Evolutionary conservation across 352 stramenopile species (phyloP), one percentile per base, ranked within the genome.

Genomic region (Elongisporangium undulatum): DNA sequence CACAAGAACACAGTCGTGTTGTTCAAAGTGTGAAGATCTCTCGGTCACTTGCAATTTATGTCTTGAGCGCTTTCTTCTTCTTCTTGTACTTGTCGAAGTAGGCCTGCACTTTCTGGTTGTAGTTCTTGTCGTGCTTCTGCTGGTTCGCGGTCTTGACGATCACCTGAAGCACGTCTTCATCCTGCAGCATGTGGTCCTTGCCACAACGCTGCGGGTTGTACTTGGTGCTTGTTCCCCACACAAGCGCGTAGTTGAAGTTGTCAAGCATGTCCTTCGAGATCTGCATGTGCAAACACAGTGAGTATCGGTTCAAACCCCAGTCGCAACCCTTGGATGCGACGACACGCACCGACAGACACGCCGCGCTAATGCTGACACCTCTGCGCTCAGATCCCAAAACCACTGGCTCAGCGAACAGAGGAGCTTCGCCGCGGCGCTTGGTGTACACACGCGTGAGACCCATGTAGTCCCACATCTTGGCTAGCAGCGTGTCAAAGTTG

Each of bases 101-200:
- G 49, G 86, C 90, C 74, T 99, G 96, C 54, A 98, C 94, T 62
- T 98, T 90, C 51, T 91, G 76, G 62, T 95, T 91, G 79, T 99
- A 99, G 71, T 98, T 97, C 72, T 98, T 98, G 80, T 98, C 95
- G 61, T 93, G 89, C 76, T 98, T 98, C 72, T 99, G 93, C 74
- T 99, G 97, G 64, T 96, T 98, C 24, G 98, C 96, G 2, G 97
- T 99, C 75, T 99, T 98, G 38, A 97, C 96, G 19, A 99, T 96
- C 61, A 99, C 97, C 66, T 99, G 94, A 51, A 99, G 69, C 21
- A 99, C 97, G 75, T 99, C 98, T 81, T 99, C 96, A 77, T 99
- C 98, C 34, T 95, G 69, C 12, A 99, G 74, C 16, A 88, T 75
- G 69, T 99, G 98, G 54, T 91, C 87, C 51, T 99, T 89, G 55